Evolutionary conservation across 2,329 filamentous ascomycete genomes (phyloP).

Genomic region (Cladosporium halotolerans): DNA sequence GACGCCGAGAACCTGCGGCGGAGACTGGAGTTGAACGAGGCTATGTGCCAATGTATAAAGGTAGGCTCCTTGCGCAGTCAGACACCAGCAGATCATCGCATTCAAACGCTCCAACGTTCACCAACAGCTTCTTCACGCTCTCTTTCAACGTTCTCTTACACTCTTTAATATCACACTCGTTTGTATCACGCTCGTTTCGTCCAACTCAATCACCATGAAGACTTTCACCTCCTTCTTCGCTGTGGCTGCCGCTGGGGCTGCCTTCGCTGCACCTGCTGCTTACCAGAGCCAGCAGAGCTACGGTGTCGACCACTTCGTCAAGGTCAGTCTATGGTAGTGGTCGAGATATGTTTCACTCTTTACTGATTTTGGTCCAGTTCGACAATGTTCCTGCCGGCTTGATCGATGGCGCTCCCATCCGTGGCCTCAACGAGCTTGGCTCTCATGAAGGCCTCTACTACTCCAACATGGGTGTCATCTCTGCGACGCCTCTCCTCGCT

Average conservation of each 20-base stretch:
- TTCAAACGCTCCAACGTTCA: slow-evolving; percentile 3
- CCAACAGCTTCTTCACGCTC: slow-evolving; percentile 8
- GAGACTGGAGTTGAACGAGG: neutral
- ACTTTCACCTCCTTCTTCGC: slow-evolving; percentile 4
- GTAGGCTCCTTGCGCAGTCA: neutral
- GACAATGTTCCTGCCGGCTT: slow-evolving; percentile 7
- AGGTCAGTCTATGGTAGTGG: neutral
- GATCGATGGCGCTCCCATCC: slow-evolving; percentile 5
- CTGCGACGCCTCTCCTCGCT: slow-evolving; percentile 1
- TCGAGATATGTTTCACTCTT: neutral
- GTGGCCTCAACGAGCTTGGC: slow-evolving; percentile 7
- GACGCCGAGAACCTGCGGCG: neutral
- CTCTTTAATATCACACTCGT: neutral
- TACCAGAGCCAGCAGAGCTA: neutral
- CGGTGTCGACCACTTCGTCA: slow-evolving; percentile 1
- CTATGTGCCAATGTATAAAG: neutral
- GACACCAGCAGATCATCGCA: neutral
- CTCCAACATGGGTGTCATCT: slow-evolving; percentile 10
- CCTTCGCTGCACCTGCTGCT: slow-evolving; percentile 6
- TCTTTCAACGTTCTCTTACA: neutral
- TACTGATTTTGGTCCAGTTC: slow-evolving; percentile 1
- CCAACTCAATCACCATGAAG: slow-evolving; percentile 7
- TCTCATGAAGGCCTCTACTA: slow-evolving; percentile 11
- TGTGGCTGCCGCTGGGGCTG: slow-evolving; percentile 6
- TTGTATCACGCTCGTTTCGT: slow-evolving; percentile 2